A percentile compares a stretch with the other conserved stretches of the same genome.
phyloP scores from a whole-genome alignment of 345 rosid genomes.

The Sonneratia alba region DNA sequence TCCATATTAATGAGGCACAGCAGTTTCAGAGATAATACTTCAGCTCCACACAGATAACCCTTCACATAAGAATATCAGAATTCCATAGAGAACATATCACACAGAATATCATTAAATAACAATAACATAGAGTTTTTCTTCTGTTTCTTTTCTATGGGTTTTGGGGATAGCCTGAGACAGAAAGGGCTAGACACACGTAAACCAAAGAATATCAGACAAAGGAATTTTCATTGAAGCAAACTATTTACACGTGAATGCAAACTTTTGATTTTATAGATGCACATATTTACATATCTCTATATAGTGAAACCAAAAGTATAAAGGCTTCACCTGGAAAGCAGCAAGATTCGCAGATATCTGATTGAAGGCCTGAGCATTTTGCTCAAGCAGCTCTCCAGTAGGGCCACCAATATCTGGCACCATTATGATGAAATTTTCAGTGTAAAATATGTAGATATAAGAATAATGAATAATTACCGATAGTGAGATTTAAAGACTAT shows the following conservation, averaged over 20 bases:
- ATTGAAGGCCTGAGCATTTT: conserved; percentile 37
- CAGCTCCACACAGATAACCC: background rate
- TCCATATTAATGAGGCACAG: background rate
- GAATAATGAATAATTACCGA: background rate
- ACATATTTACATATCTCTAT: background rate
- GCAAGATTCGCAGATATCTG: conserved; percentile 50
- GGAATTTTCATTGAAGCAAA: background rate
- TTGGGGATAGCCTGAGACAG: background rate
- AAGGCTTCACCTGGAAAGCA: conserved; percentile 32
- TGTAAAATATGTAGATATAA: conserved; percentile 1
- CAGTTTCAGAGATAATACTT: background rate
- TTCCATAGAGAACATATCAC: background rate
- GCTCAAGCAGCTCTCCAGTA: conserved; percentile 46
- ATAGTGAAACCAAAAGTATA: background rate
- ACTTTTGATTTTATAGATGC: background rate
- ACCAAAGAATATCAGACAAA: background rate
- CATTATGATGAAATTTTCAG: background rate
- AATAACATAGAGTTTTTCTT: background rate
- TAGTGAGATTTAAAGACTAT: background rate
- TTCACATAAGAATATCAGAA: background rate
- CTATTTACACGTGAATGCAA: background rate
- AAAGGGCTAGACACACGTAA: background rate
- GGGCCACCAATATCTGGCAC: conserved; percentile 48
- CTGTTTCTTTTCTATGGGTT: background rate
- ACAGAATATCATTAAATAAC: background rate